Base-by-base conservation (phyloP, 2,329 filamentous ascomycete species). In the Ophiostoma himal-ulmi region DNA sequence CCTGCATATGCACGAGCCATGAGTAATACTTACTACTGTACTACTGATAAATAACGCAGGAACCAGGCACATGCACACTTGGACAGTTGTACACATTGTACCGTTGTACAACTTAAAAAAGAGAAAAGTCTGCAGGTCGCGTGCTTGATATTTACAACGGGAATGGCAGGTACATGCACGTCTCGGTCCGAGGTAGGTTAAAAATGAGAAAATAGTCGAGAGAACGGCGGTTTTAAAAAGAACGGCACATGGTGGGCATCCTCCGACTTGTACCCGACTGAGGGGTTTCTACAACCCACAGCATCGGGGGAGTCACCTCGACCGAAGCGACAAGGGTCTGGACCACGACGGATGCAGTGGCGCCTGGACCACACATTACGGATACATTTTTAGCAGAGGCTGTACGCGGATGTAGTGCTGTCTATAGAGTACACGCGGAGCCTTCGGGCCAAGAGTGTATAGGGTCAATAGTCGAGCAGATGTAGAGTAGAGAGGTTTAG, bases 1-100 rank as follows among this genome's bases (percentile, higher is more conserved):
- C 65, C 65, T 67, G 65, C 65, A 66, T 66, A 41, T 66, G 37
- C n/a, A 67, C 7, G 62, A 60, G 57, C 44, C 44, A 48, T 48
- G 44, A 48, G 41, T 22, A 34, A 34, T 65, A 37, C 64, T 44
- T 65, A 64, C 30, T 64, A 36, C 64, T 66, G 62, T 13, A 54
- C 3, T 39, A 39, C 14, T 36, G 13, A 39, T 41, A 44, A 48
- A 67, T 41, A n/a, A 26, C 34, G 62, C 64, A 67, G 64, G 64
- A 22, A 67, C 64, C 64, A 67, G 64, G 64, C 37, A 67, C 62
- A 39, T 11, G 14, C 14, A 44, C 39, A 44, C 2, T 10, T 54
- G 48, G 22, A 54, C 48, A 54, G 20, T n/a, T 54, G 44, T 22
- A 22, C 6, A n/a, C 5, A 48, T 13, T 48, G 41, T 48, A 48